These are phyloP conservation scores for Tuber brumale DNA, from an alignment of 495 filamentous ascomycete species.

Conservation along the genomic window DNA sequence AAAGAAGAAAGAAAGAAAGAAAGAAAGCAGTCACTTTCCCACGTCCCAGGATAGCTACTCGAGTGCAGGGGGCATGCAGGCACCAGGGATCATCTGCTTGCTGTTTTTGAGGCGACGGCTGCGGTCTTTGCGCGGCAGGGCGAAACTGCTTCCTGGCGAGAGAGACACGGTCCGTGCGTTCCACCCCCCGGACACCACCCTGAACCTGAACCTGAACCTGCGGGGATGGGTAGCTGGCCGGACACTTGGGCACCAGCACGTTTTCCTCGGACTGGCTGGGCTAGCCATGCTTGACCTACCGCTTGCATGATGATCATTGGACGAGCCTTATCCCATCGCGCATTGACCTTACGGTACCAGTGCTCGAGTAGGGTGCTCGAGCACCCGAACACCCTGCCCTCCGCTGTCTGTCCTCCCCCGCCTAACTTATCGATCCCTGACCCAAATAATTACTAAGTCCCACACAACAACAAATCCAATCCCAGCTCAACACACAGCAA, in stretches of 20 bases:
- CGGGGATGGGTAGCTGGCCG: background rate
- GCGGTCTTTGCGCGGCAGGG: background rate
- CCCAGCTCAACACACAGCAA: background rate
- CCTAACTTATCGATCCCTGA: background rate
- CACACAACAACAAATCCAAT: background rate
- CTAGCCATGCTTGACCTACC: background rate
- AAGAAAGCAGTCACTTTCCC: background rate
- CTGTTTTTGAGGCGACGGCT: background rate
- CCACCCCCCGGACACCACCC: background rate
- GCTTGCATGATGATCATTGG: background rate
- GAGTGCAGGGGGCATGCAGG: background rate
- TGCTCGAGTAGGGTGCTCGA: too few relatives aligned
- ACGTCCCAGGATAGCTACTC: background rate
- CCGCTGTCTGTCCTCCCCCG: background rate
- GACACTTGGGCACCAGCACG: background rate
- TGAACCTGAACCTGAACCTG: background rate
- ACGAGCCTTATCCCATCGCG: background rate
- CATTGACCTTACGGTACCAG: background rate
- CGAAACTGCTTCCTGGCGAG: background rate
- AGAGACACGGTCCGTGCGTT: background rate
- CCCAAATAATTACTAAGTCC: background rate
- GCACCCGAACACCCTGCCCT: background rate
- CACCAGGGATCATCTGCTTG: background rate
- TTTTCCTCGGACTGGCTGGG: background rate
- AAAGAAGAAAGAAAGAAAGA: background rate